A percentile compares a stretch with the other conserved stretches of the same genome.
Conservation (phyloP, 768 basidiomycete genomes). For the Leccinum disarticulatum region DNA sequence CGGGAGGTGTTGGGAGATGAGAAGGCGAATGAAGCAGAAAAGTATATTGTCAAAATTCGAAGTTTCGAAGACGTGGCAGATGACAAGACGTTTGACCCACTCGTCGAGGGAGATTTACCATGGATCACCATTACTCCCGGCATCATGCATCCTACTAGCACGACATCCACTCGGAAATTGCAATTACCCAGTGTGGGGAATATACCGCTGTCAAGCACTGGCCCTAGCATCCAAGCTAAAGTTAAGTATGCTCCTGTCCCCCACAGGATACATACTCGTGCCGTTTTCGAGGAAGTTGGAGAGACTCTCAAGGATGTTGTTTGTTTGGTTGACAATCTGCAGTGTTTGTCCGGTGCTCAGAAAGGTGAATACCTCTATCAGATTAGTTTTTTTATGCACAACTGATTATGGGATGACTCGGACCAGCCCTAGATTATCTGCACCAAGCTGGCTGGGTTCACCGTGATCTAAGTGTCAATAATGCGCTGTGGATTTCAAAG, state of each 20-base stretch:
- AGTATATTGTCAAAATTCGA: not conserved
- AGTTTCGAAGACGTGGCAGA: not conserved
- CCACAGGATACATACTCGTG: not conserved
- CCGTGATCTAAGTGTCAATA: not conserved
- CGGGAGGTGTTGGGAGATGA: not conserved
- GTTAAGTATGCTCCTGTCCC: too few relatives aligned
- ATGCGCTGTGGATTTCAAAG: not conserved
- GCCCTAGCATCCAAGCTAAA: too few relatives aligned
- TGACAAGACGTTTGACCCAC: too few relatives aligned
- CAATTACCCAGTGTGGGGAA: too few relatives aligned
- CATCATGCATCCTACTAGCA: too few relatives aligned
- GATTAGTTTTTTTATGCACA: not conserved
- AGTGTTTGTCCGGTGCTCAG: not conserved
- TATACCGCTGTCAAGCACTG: too few relatives aligned
- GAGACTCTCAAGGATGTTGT: not conserved
- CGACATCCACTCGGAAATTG: too few relatives aligned
- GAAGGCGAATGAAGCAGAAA: not conserved
- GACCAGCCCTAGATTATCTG: slow-evolving; percentile 1
- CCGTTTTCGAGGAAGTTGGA: not conserved
- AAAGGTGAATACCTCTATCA: not conserved
- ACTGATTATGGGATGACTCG: not conserved
- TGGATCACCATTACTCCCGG: too few relatives aligned
- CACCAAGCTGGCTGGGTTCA: slow-evolving; percentile 9
- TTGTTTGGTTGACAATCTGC: not conserved
- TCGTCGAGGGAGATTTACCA: too few relatives aligned